phyloP scores from a whole-genome alignment of 1,139 yeast genomes.

The Pichia sp. region DNA sequence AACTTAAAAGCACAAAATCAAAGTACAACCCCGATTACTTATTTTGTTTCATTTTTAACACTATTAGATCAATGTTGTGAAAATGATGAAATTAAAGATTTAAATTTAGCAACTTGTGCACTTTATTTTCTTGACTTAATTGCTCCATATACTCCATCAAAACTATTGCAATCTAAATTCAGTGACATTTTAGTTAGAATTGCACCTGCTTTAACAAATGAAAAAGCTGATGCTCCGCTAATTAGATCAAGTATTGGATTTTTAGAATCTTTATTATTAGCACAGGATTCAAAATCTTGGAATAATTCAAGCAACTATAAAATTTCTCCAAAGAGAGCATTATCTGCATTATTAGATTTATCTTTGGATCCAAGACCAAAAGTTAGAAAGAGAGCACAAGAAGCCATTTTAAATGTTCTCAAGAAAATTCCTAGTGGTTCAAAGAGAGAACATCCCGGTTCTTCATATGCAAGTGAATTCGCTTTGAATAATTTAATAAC shows the following conservation, averaged over 20 bases:
- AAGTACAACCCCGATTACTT: conserved; percentile 42
- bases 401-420: conserved; percentile 62
- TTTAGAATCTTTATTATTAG: conserved; percentile 67
- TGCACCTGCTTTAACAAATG: conserved; percentile 71
- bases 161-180: conserved; percentile 65
- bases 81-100: conserved; percentile 47
- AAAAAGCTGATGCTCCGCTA: conserved; percentile 76
- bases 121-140: conserved; percentile 78
- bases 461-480: conserved; percentile 61
- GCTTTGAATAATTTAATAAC: conserved; percentile 50
- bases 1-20: conserved; percentile 69
- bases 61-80: conserved; percentile 68
- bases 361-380: conserved; percentile 89
- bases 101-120: conserved; percentile 62
- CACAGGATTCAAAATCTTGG: conserved; percentile 84
- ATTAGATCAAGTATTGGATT: conserved; percentile 81
- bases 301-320: conserved; percentile 39
- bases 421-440: conserved; percentile 60
- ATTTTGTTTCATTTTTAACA: conserved; percentile 77
- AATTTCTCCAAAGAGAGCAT: conserved; percentile 75
- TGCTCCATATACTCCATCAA: conserved; percentile 66
- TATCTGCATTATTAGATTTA: conserved; percentile 72
- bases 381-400: conserved; percentile 92
- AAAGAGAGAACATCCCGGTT: conserved; percentile 70
- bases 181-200: conserved; percentile 70